These are phyloP conservation scores for Penicillium bialowiezense DNA, from an alignment of 495 filamentous ascomycete species.

Conservation along the genomic window DNA sequence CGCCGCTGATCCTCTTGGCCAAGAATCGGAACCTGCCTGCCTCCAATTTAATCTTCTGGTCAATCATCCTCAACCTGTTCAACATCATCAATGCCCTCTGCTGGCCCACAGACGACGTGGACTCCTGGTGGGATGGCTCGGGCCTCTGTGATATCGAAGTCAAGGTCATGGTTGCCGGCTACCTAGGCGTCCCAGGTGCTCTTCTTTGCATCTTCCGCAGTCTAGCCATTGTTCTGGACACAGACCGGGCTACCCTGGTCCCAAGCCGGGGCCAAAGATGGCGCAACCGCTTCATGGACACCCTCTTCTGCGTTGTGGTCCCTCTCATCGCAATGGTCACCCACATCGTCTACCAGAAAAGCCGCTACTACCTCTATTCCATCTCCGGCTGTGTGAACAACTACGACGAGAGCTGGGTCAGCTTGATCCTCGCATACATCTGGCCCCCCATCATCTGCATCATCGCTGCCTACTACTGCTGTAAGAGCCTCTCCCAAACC, in stretches of 20 bases:
- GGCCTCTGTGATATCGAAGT: constrained; percentile 82
- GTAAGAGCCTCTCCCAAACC: constrained; percentile 49
- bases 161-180: constrained; percentile 62
- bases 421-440: constrained; percentile 60
- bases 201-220: constrained; percentile 69
- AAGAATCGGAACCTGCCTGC: constrained; percentile 46
- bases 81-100: constrained; percentile 75
- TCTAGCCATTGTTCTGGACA: constrained; percentile 67
- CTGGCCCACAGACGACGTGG: constrained; percentile 72
- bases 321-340: constrained; percentile 64
- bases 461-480: constrained; percentile 63
- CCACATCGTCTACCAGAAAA: constrained; percentile 66
- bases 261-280: constrained; percentile 51
- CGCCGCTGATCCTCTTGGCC: constrained; percentile 36
- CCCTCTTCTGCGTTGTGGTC: constrained; percentile 64
- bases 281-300: constrained; percentile 54
- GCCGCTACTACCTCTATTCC: constrained; percentile 70
- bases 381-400: constrained; percentile 69
- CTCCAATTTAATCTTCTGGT: constrained; percentile 61
- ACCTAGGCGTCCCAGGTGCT: constrained; percentile 61
- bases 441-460: constrained; percentile 67
- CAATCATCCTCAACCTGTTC: constrained; percentile 62
- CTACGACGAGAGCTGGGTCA: constrained; percentile 69
- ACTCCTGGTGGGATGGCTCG: constrained; percentile 66
- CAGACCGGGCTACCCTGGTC: constrained; percentile 54